Conservation (phyloP, 768 basidiomycete species). For the Lactifluus echinatus region DNA sequence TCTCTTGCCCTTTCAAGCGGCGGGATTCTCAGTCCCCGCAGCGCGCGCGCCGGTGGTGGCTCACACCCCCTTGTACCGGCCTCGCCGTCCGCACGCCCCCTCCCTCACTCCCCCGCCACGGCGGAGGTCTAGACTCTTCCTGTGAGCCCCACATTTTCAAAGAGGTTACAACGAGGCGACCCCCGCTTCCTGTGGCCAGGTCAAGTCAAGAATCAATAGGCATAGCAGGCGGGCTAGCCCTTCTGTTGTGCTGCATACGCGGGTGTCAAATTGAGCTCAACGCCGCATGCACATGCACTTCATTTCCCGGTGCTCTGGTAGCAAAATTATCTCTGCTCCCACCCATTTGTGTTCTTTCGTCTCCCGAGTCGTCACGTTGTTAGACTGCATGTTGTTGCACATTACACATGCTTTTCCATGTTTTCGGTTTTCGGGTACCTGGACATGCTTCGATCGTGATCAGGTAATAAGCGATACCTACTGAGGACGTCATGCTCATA, state of each 20-base stretch:
- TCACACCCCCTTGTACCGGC: too few species aligned
- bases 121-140: constrained; percentile 2
- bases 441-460: constrained; percentile 1
- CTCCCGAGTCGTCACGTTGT: neutral
- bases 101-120: neutral
- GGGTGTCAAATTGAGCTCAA: neutral
- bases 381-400: neutral
- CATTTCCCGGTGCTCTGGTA: constrained; percentile 1
- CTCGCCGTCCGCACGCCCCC: neutral
- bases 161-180: constrained; percentile 1
- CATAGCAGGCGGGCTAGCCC: neutral
- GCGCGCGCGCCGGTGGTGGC: too few species aligned
- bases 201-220: neutral
- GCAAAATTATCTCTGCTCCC: neutral
- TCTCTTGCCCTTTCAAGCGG: neutral
- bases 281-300: neutral
- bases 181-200: neutral
- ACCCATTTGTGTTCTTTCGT: neutral
- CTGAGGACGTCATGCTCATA: neutral
- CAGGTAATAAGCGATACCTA: neutral
- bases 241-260: neutral
- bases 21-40: neutral
- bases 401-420: neutral
- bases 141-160: neutral
- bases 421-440: neutral